phyloP scores from a whole-genome alignment of 768 basidiomycete genomes.

The Auriculariales sp. region DNA sequence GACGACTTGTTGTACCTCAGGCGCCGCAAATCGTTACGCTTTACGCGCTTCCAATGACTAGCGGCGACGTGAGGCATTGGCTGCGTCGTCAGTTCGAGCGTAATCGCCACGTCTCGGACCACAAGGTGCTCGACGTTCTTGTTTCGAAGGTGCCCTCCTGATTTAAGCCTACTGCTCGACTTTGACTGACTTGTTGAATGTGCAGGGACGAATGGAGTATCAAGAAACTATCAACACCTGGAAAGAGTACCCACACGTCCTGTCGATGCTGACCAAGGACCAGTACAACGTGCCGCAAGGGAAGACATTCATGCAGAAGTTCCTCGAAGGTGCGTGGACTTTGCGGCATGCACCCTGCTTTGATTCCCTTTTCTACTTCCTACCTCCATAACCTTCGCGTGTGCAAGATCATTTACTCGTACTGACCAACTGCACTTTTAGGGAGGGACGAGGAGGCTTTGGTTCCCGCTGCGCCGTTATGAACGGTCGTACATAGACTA shows the following conservation, averaged over 20 bases:
- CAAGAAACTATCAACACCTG: slow-evolving; percentile 93
- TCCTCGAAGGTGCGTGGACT: slow-evolving; percentile 59
- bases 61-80: slow-evolving; percentile 60
- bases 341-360: too few relatives aligned
- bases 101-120: slow-evolving; percentile 70
- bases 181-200: not conserved
- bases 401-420: not conserved
- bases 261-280: slow-evolving; percentile 49
- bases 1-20: slow-evolving; percentile 22
- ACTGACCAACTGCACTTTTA: not conserved
- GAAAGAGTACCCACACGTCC: slow-evolving; percentile 75
- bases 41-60: slow-evolving; percentile 71
- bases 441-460: not conserved
- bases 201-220: slow-evolving; percentile 54
- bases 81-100: slow-evolving; percentile 80
- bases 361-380: too few relatives aligned
- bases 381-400: too few relatives aligned
- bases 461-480: not conserved
- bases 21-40: slow-evolving; percentile 81
- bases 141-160: slow-evolving; percentile 38
- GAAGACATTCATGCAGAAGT: slow-evolving; percentile 69
- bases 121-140: slow-evolving; percentile 71
- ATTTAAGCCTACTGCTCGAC: not conserved
- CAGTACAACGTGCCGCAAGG: slow-evolving; percentile 24
- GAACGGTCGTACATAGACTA: not conserved